Base-by-base conservation (phyloP, 805 yeast genomes). In the Diddensiella caesifluorescens region DNA sequence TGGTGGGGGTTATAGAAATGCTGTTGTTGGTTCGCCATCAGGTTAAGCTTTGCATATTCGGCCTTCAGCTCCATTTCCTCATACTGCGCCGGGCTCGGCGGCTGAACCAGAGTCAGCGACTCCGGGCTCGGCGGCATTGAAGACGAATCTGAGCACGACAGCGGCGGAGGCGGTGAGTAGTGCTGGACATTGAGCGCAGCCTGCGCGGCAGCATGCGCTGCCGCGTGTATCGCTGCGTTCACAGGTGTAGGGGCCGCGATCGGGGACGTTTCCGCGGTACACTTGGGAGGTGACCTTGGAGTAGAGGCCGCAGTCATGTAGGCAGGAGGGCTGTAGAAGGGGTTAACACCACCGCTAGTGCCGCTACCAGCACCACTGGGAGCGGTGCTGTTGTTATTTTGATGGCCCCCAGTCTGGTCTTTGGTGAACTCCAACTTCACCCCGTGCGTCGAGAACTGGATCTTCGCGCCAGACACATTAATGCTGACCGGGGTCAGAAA, bases 291-390 rank as follows among this genome's bases (percentile, higher is more conserved):
- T 18, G 39, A 19, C 6, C 10, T 10, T 15, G 39, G 18, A 40
- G 36, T 13, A 19, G 23, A 15, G 20, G 38, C 26, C 32, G 46
- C 22, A 19, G 42, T 19, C 18, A 47, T 44, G 35, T 46, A 60
- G 12, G 60, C 28, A 5, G 61, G 56, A 16, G 61, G 62, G 42
- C 51, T 44, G 50, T 61, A 61, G 49, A 60, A 61, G 25, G 65
- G 65, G 43, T 61, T 61, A 37, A 54, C 51, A 28, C 62, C 62
- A 12, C 46, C 33, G 19, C 41, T 25, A n/a, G 44, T 33, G 26
- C 42, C n/a, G 15, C 22, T 6, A 30, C 19, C n/a, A n/a, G 45
- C 15, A 19, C 20, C 35, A 25, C 33, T 10, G 27, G 42, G 18
- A 23, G 27, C 15, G 16, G 32, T 12, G 25, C 12, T 3, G 28